These are phyloP conservation scores for Coniferiporia sulphurascens DNA, from an alignment of 1,284 basidiomycete genomes.

Conservation along the genomic window DNA sequence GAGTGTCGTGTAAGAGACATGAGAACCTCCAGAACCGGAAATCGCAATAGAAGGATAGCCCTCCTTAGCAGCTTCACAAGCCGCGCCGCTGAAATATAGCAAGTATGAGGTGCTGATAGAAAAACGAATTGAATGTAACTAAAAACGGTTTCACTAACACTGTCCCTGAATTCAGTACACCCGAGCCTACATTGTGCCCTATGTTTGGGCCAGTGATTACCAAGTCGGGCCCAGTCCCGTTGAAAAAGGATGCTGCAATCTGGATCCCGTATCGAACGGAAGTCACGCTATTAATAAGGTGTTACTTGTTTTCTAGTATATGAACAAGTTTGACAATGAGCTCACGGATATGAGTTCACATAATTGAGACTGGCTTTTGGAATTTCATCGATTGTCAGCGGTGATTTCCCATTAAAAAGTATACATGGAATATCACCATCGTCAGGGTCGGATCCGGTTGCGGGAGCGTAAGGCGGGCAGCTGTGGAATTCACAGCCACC, in stretches of 20 bases:
- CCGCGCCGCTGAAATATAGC: constrained; percentile 37
- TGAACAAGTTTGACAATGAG: neutral
- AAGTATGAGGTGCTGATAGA: neutral
- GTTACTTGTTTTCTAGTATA: neutral
- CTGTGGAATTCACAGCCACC: constrained; percentile 38
- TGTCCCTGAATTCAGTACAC: constrained; percentile 39
- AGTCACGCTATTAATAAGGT: constrained; percentile 31
- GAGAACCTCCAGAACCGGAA: constrained; percentile 37
- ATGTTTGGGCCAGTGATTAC: constrained; percentile 50
- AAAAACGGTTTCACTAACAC: constrained; percentile 33
- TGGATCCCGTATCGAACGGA: constrained; percentile 43
- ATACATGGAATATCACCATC: constrained; percentile 34
- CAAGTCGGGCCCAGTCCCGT: constrained; percentile 38
- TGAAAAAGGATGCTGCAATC: constrained; percentile 39
- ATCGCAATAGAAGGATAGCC: constrained; percentile 48
- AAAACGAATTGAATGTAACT: neutral
- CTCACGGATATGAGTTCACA: constrained; percentile 19
- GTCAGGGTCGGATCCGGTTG: constrained; percentile 37
- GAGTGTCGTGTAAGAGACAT: constrained; percentile 44
- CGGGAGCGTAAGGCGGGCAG: constrained; percentile 38
- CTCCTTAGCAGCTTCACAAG: constrained; percentile 39
- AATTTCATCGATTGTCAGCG: neutral
- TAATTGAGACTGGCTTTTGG: constrained; percentile 15
- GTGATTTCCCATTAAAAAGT: neutral
- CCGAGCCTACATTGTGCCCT: constrained; percentile 31